Percentiles rank a stretch among this genome's conserved stretches.
Conservation (phyloP, 345 rosid genomes). For the Capsella bursapastoris region DNA sequence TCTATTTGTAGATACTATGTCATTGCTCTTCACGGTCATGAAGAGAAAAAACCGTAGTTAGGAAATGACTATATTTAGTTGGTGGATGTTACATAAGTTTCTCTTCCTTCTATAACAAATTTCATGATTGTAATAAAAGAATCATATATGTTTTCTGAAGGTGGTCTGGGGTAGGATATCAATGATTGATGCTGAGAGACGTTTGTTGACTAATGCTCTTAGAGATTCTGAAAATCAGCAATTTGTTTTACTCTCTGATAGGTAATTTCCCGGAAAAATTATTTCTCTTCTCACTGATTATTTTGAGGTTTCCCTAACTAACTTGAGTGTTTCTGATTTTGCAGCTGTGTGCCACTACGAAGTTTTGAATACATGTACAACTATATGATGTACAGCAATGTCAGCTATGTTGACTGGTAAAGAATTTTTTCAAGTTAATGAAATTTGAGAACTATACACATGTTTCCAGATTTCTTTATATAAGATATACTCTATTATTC, state of each 20-base stretch:
- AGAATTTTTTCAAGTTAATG: conserved; percentile 27
- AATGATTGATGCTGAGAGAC: conserved; percentile 96
- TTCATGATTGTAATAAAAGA: conserved; percentile 6
- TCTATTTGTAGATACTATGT: conserved; percentile 26
- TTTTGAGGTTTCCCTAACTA: conserved; percentile 1
- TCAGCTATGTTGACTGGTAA: conserved; percentile 94
- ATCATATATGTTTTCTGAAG: conserved; percentile 49
- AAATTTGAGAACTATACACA: not conserved
- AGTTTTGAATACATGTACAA: conserved; percentile 81
- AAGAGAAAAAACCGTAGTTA: not conserved
- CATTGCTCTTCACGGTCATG: conserved; percentile 14
- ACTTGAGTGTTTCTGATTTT: conserved; percentile 44
- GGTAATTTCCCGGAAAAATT: conserved; percentile 49
- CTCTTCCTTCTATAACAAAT: conserved; percentile 15
- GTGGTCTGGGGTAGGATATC: conserved; percentile 98
- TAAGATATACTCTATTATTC: conserved; percentile 11
- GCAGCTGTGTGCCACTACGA: conserved; percentile 94
- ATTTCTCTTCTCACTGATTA: conserved; percentile 20
- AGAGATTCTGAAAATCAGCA: conserved; percentile 89
- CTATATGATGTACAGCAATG: conserved; percentile 83
- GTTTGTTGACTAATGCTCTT: conserved; percentile 85
- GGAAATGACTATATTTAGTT: conserved; percentile 21
- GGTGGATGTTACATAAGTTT: conserved; percentile 30
- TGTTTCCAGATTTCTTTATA: conserved; percentile 16
- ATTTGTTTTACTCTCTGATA: conserved; percentile 96